A percentile compares a stretch with the other conserved stretches of the same genome.
Evolutionary conservation across 306 rosid species (phyloP).

Genomic region (Biancaea sappan): DNA sequence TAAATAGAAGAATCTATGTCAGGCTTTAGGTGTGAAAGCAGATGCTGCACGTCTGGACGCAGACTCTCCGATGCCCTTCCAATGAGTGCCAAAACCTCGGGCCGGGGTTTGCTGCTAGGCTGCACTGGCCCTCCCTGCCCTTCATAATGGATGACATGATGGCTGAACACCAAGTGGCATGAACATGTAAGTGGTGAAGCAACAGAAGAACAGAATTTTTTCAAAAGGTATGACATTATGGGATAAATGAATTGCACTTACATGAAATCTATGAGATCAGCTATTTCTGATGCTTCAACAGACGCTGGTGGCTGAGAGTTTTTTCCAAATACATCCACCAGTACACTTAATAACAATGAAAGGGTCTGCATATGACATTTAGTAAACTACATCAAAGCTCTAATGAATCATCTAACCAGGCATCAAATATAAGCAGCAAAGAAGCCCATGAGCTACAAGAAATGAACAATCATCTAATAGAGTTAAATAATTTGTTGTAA

Average conservation of each 20-base stretch:
- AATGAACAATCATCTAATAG: not conserved
- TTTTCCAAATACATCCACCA: constrained; percentile 94
- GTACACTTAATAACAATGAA: constrained; percentile 56
- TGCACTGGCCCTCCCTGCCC: constrained; percentile 98
- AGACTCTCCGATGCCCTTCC: constrained; percentile 80
- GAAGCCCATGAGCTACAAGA: constrained; percentile 5
- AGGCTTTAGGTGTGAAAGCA: constrained; percentile 85
- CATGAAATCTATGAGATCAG: constrained; percentile 90
- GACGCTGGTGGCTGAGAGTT: constrained; percentile 66
- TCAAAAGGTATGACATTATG: not conserved
- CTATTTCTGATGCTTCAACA: constrained; percentile 72
- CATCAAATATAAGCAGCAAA: constrained; percentile 3
- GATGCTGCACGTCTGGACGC: constrained; percentile 86
- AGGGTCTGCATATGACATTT: constrained; percentile 60
- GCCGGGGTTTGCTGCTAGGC: constrained; percentile 86
- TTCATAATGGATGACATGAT: constrained; percentile 85
- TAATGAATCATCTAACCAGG: constrained; percentile 1
- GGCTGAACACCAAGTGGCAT: constrained; percentile 53
- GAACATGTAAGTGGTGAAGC: constrained; percentile 18
- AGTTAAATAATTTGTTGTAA: no score
- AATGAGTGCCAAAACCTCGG: constrained; percentile 70
- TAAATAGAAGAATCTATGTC: constrained; percentile 78
- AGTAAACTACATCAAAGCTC: constrained; percentile 4
- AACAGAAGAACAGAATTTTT: constrained; percentile 13
- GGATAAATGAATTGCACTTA: constrained; percentile 47